Evolutionary conservation across 257 asterid genomes (phyloP).

Genomic region (Gentiana dahurica): DNA sequence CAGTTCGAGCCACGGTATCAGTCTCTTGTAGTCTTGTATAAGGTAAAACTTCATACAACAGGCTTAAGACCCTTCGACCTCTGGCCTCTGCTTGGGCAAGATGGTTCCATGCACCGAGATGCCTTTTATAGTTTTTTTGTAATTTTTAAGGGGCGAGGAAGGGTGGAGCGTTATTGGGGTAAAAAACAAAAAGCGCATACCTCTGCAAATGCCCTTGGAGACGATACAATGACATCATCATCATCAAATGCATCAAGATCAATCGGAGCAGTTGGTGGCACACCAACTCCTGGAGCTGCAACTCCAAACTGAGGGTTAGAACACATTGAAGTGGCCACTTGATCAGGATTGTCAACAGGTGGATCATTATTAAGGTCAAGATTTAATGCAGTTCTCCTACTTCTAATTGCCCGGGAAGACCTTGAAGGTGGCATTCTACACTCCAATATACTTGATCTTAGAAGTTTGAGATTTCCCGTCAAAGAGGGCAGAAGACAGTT

Average conservation of each 20-base stretch:
- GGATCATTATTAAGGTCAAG: constrained; percentile 29
- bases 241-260: constrained; percentile 38
- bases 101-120: too few species aligned
- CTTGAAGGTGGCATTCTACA: constrained; percentile 11
- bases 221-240: constrained; percentile 37
- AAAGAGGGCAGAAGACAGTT: too few species aligned
- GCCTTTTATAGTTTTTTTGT: too few species aligned
- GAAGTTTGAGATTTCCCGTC: neutral
- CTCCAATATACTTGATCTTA: constrained; percentile 22
- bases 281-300: constrained; percentile 8
- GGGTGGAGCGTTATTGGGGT: too few species aligned
- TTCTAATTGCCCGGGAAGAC: constrained; percentile 15
- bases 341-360: constrained; percentile 16
- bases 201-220: constrained; percentile 34
- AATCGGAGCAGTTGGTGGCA: constrained; percentile 19
- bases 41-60: too few species aligned
- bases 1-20: too few species aligned
- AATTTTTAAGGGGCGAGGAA: too few species aligned
- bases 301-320: constrained; percentile 9
- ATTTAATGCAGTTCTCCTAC: constrained; percentile 19
- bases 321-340: constrained; percentile 25
- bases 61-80: too few species aligned
- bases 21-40: too few species aligned
- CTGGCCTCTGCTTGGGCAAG: too few species aligned
- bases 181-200: constrained; percentile 11